phyloP scores from a whole-genome alignment of 2,329 filamentous ascomycete species.

The Penicillium sp. region DNA sequence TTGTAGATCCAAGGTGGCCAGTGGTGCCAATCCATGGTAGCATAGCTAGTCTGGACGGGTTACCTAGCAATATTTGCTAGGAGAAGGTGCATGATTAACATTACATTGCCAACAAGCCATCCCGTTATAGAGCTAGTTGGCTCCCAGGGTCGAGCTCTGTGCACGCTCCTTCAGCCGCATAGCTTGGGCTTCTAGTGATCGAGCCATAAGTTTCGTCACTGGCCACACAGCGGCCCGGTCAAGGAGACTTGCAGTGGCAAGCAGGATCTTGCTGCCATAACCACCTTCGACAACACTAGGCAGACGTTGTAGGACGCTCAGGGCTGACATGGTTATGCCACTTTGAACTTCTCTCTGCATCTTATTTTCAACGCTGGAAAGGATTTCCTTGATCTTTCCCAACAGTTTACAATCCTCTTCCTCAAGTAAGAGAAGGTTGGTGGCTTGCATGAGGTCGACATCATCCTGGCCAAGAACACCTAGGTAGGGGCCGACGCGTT shows the following conservation, averaged over 20 bases:
- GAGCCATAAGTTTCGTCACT: conserved; percentile 60
- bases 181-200: conserved; percentile 57
- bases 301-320: conserved; percentile 45
- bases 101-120: no score
- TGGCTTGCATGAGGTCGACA: conserved; percentile 69
- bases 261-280: conserved; percentile 74
- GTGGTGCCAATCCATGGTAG: no score
- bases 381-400: conserved; percentile 69
- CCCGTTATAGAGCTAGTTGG: no score
- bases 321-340: conserved; percentile 45
- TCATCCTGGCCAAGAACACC: conserved; percentile 77
- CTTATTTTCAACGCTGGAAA: conserved; percentile 69
- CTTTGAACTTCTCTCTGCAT: conserved; percentile 55
- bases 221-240: conserved; percentile 89
- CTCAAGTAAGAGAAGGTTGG: conserved; percentile 83
- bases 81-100: no score
- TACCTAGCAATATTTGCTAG: no score
- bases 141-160: no score
- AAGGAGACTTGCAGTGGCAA: conserved; percentile 76
- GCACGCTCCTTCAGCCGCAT: conserved; percentile 54
- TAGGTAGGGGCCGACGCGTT: conserved; percentile 80
- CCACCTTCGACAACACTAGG: conserved; percentile 58
- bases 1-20: no score
- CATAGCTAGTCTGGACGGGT: no score
- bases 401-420: conserved; percentile 83